Evolutionary conservation across 345 rosid species (phyloP), one percentile per base, ranked within the genome.

Genomic region (Sonneratia alba): DNA sequence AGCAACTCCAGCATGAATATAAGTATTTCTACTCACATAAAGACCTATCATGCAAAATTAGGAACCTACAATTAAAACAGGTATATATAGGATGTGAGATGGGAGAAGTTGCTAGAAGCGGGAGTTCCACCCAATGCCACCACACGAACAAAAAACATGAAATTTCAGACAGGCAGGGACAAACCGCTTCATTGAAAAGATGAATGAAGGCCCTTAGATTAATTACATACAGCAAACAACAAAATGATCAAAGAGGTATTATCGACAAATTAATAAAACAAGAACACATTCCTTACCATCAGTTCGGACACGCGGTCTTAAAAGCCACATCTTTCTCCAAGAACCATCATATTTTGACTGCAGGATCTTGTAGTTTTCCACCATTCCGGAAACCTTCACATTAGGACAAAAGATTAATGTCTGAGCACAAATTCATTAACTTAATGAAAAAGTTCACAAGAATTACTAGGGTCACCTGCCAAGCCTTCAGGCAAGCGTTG

Each of bases 291-390:
- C 56, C 75, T 75, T 79, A 90, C 98, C 98, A 87, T 94, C 97
- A 43, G 88, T 84, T n/a, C 98, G 93, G 70, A 91, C 84, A 79
- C 97, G 83, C 67, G 98, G 93, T 79, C 98, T 88, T 47, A 79
- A 79, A 71, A 94, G 91, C 98, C 98, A 91, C 98, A 94, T 94
- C 83, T 91, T 94, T 81, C 93, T 90, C 98, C 97, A 94, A 13
- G 98, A 94, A 64, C 97, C 93, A 71, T 86, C 91, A 70, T 88
- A 88, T 36, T 78, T 87, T 55, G 87, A 86, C 83, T 90, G 98
- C 85, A 94, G 85, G 65, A 84, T 73, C 79, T 76, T 83, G 79
- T 91, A 94, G 76, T 91, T 94, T 71, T 90, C 97, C 78, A 90
- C 85, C 69, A 87, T 77, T n/a, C 98, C 97, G 72, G 83, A 82